Base-by-base conservation (phyloP, 2,329 filamentous ascomycete species). In the Sporothrix pallida region DNA sequence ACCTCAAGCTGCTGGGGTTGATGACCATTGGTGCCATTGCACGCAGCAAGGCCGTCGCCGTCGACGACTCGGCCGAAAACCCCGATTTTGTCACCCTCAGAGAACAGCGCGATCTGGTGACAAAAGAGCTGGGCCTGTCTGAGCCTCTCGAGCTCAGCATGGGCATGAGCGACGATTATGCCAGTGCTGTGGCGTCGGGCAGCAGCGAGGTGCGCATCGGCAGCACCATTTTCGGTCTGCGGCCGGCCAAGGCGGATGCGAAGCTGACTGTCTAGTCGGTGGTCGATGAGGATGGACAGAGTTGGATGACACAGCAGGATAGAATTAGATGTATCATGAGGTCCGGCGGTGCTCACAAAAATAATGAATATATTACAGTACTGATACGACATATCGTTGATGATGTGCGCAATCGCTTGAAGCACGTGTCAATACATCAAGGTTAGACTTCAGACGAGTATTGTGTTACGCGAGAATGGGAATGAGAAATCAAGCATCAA, bases 1-100 rank as follows among this genome's bases (percentile, higher is more conserved):
- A 91, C 80, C 84, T 99, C 52, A 85, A 88, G 73, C 84, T 99
- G 2, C 86, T 92, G 44, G 96, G 96, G 0, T 83, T 99, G 52
- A 99, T 99, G 96, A 99, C 96, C 1, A 98, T 99, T 79, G 96
- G 96, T 0, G 94, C 95, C 20, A 97, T 98, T 81, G 95, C 94
- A 68, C 85, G 95, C 75, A 96, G 93, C 78, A 88, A 89, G 78
- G 93, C 89, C 17, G 90, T 90, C 2, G 92, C 90, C 1, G 83
- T 87, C 0, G 94, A 93, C 77, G 91, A 86, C n/a, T 91, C 94
- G 0, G 94, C 44, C n/a, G 92, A 95, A 83, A 98, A 98, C 81
- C 94, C 97, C 81, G 96, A 99, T 82, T 98, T 98, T 80, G 81
- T 90, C 4, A 81, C 84, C 4, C 82, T 99, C 79, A 85, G 84